phyloP scores from a whole-genome alignment of 257 asterid species.

The Solanum chiquidenum region DNA sequence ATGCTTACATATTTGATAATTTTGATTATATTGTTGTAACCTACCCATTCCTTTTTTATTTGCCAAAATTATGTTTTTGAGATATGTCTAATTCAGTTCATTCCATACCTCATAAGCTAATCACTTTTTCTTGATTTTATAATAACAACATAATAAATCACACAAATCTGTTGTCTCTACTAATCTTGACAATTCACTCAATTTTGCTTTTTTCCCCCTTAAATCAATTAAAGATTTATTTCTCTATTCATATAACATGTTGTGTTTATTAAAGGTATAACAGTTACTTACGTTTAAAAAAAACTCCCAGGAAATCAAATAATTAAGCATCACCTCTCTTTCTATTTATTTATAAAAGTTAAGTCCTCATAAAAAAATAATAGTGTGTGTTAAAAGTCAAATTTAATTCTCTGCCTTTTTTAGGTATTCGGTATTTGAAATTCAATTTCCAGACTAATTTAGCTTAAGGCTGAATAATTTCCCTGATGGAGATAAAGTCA shows the following conservation, averaged over 20 bases:
- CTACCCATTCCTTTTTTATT: neutral
- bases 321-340: neutral
- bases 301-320: neutral
- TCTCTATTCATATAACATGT: neutral
- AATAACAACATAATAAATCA: too few relatives aligned
- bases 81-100: neutral
- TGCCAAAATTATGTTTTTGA: neutral
- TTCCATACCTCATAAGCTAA: neutral
- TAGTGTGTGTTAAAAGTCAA: too few relatives aligned
- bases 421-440: too few relatives aligned
- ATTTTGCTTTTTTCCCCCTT: neutral
- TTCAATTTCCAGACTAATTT: too few relatives aligned
- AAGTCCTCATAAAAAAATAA: neutral
- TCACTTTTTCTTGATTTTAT: neutral
- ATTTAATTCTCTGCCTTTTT: too few relatives aligned
- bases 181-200: too few relatives aligned
- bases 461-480: too few relatives aligned
- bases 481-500: too few relatives aligned
- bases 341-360: neutral
- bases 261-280: neutral
- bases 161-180: too few relatives aligned
- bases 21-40: neutral
- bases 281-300: too few relatives aligned
- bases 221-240: too few relatives aligned
- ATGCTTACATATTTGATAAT: neutral